Base-by-base conservation (phyloP, 106 monocot genomes). In the Dendrobium nobile region DNA sequence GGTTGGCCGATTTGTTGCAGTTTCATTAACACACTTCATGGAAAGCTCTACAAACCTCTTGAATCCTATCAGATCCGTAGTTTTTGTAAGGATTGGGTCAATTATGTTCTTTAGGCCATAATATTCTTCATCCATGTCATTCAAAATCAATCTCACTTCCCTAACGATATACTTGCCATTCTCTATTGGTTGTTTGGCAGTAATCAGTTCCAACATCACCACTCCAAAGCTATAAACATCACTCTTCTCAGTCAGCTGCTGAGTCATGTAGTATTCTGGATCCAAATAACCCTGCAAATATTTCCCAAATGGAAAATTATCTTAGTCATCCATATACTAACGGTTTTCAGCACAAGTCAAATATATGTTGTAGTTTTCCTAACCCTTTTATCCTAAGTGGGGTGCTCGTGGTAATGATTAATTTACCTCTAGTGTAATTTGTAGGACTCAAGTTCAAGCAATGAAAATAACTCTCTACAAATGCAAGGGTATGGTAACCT, bases 211-310 rank as follows among this genome's bases (percentile, higher is more conserved):
- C 42, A 91, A 79, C 91, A 91, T 85, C 45, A 91, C 89, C 2
- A 91, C 91, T 18, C 91, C 91, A 27, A 89, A 91, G 81, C 91
- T 91, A 68, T 89, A 91, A 19, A 87, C 91, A 80, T 91, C 91
- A 75, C 91, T 91, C 85, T 91, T 91, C n/a, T 89, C 88, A 19
- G 91, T 89, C 70, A 91, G 75, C 58, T 91, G 91, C 67, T 91
- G 88, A 61, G 88, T 91, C 91, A 91, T 91, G 84, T 91, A 91
- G 17, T 91, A 91, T 79, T 91, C 92, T n/a, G 89, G 92, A 85
- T 91, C 91, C 79, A 88, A 78, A 67, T 88, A 91, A 20, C 88
- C 91, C 91, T 91, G 75, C 15, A 41, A 80, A 42, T 42, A 58
- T 79, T 19, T 27, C 78, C 26, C 33, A 79, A 6, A 79, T 47